A percentile compares a stretch with the other conserved stretches of the same genome.
phyloP scores from a whole-genome alignment of 106 monocot species.

The Dioscorea alata region DNA sequence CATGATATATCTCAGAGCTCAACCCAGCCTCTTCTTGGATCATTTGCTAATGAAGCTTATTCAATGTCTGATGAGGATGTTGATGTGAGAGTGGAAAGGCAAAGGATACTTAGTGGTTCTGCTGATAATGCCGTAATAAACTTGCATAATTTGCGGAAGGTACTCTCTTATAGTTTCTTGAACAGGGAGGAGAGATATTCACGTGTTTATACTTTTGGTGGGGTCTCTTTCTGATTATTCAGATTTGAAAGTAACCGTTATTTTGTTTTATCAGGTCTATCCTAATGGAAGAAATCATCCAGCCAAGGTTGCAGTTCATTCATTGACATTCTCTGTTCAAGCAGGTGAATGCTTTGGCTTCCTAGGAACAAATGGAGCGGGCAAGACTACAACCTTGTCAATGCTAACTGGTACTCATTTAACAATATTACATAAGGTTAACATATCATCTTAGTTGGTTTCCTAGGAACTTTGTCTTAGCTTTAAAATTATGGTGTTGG shows the following conservation, averaged over 20 bases:
- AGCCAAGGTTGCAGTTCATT: slow-evolving; percentile 69
- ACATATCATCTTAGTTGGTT: too few relatives aligned
- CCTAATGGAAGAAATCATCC: slow-evolving; percentile 28
- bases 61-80: slow-evolving; percentile 57
- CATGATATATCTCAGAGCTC: slow-evolving; percentile 20
- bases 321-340: slow-evolving; percentile 77
- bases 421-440: too few relatives aligned
- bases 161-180: slow-evolving; percentile 5
- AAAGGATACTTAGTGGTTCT: slow-evolving; percentile 48
- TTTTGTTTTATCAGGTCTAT: slow-evolving; percentile 52
- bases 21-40: slow-evolving; percentile 52
- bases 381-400: slow-evolving; percentile 90
- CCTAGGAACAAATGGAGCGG: slow-evolving; percentile 91
- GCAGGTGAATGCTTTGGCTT: slow-evolving; percentile 97
- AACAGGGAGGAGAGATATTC: background rate
- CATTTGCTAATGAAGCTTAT: slow-evolving; percentile 17
- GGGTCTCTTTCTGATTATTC: background rate
- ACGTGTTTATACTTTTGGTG: background rate
- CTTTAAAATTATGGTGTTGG: too few relatives aligned
- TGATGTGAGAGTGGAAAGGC: slow-evolving; percentile 71
- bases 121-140: slow-evolving; percentile 67
- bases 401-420: slow-evolving; percentile 73
- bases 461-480: too few relatives aligned
- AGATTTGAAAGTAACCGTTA: slow-evolving; percentile 1
- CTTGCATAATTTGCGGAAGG: slow-evolving; percentile 71